Conservation (phyloP, 306 rosid genomes). For the Vicia villosa region DNA sequence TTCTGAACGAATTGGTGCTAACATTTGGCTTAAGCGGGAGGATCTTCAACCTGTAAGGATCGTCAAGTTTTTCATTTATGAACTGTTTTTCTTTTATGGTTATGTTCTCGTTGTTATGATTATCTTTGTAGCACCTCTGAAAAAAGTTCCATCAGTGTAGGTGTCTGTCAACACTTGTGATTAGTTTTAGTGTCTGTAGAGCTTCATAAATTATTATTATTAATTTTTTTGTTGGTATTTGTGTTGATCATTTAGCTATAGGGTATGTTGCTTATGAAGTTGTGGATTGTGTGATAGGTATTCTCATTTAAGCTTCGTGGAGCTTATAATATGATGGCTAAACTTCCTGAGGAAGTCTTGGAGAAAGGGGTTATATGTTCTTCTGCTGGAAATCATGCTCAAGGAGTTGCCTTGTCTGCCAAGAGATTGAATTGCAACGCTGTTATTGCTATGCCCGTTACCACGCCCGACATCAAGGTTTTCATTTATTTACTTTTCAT, state of each 20-base stretch:
- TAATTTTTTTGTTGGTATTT: background rate
- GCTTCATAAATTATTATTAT: no score
- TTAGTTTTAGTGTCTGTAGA: no score
- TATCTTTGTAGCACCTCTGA: no score
- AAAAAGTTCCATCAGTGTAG: no score
- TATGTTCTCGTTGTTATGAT: background rate
- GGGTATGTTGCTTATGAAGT: constrained; percentile 12
- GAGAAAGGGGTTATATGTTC: constrained; percentile 90
- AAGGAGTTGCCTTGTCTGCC: constrained; percentile 93
- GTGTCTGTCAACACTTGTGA: no score
- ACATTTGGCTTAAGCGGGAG: constrained; percentile 89
- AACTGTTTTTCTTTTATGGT: background rate
- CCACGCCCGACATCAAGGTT: constrained; percentile 92
- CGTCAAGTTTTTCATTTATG: background rate
- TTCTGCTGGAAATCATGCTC: constrained; percentile 99
- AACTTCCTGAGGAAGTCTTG: constrained; percentile 65
- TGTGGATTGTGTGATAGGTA: constrained; percentile 51
- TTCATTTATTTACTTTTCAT: background rate
- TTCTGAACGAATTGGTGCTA: constrained; percentile 67
- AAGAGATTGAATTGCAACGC: constrained; percentile 75
- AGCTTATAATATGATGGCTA: constrained; percentile 98
- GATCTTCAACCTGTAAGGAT: constrained; percentile 81
- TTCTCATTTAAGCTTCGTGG: constrained; percentile 96
- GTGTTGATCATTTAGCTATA: background rate
- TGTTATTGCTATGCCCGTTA: constrained; percentile 86